Evolutionary conservation across 352 stramenopile genomes (phyloP), one percentile per base, ranked within the genome.

Genomic region (Plasmopara halstedii): DNA sequence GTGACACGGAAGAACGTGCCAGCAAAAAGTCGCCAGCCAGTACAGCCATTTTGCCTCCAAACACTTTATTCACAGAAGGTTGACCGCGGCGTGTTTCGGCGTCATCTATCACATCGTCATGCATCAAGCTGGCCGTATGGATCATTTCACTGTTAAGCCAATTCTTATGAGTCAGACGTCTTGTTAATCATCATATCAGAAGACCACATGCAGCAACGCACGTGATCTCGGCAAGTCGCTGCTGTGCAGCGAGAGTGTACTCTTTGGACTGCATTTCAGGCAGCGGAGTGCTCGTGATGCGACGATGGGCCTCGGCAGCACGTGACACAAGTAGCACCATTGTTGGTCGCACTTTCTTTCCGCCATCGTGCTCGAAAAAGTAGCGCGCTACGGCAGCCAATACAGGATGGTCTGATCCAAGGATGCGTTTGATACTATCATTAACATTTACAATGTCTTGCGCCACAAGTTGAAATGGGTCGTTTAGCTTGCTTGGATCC

Each of bases 61-160:
- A 99, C 17, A 97, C 80, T 34, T 90, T 89, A 68, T 99, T 98
- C 23, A 98, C 94, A 2, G 92, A 94, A 19, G 93, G 76, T 17
- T 93, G 70, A 6, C 95, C 94, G 13, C 96, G 84, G 2, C 96
- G 85, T 46, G 91, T 98, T 54, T 98, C 94, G 13, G 95, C 88
- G 50, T 96, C 87, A 62, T 99, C 96, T 60, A 99, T 98, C 41
- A 99, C 96, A 62, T 99, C 96, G 73, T 99, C 96, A 64, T 99
- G 96, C 62, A 99, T 96, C 31, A 99, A 56, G 64, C 84, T 97
- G 44, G 96, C 95, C 17, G 96, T 99, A 75, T 99, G 96, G 69
- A 99, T 99, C 88, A 99, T 98, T 77, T 99, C 96, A 23, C 79
- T 85, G 54, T 27, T 60, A 7, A 21, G 44, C 20, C 1, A 43